Evolutionary conservation across 176 grass and related monocot genomes (phyloP).

Genomic region (Elaeis guineensis): DNA sequence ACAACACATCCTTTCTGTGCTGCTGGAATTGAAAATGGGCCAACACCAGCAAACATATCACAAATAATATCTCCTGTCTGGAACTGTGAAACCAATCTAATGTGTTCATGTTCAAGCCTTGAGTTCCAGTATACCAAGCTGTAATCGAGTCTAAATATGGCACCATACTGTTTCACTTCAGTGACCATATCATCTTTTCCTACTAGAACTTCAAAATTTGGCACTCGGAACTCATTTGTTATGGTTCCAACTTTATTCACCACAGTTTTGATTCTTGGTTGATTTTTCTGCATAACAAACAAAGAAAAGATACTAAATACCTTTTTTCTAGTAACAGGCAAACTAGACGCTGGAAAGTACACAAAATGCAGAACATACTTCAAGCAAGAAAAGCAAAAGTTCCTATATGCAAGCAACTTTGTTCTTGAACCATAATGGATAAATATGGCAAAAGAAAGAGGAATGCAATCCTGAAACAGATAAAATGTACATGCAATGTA

Average conservation of each 20-base stretch:
- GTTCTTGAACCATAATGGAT: no score
- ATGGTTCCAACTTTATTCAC: conserved; percentile 94
- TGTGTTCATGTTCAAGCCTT: conserved; percentile 91
- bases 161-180: conserved; percentile 96
- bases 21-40: conserved; percentile 75
- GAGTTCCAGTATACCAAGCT: conserved; percentile 98
- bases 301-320: conserved; percentile 13
- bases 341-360: no score
- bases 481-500: no score
- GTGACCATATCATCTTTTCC: conserved; percentile 71
- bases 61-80: conserved; percentile 81
- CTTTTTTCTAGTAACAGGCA: background rate
- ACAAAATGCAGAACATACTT: no score
- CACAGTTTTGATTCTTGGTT: conserved; percentile 87
- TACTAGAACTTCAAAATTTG: conserved; percentile 79
- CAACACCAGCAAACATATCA: conserved; percentile 98
- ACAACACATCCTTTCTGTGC: conserved; percentile 85
- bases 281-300: conserved; percentile 63
- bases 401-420: no score
- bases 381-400: no score
- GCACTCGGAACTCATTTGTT: conserved; percentile 94
- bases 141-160: conserved; percentile 89
- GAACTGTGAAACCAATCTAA: conserved; percentile 83
- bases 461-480: no score
- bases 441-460: no score